These are phyloP conservation scores for Citrus reticulata DNA, from an alignment of 345 rosid species.

Conservation along the genomic window DNA sequence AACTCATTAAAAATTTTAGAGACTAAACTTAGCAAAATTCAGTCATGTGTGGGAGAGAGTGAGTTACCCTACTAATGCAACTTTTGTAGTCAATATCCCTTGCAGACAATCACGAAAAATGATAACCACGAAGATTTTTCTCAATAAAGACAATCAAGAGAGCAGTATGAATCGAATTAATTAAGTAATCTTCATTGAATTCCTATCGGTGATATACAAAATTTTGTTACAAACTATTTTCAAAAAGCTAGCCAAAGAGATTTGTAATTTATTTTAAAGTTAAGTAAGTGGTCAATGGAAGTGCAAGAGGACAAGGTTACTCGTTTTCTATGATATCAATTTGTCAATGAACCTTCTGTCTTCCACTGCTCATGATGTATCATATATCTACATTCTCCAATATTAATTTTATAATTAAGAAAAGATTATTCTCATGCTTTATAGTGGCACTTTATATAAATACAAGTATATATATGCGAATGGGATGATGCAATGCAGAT, in stretches of 20 bases:
- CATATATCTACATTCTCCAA: not conserved
- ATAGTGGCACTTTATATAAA: not conserved
- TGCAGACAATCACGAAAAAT: too few species aligned
- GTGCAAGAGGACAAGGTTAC: not conserved
- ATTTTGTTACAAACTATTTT: too few species aligned
- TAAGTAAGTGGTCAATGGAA: not conserved
- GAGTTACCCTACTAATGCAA: too few species aligned
- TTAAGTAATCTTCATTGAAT: too few species aligned
- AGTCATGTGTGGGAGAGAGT: too few species aligned
- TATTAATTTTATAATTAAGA: not conserved
- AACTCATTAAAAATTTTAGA: not conserved
- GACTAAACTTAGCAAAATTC: not conserved
- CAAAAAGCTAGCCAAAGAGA: too few species aligned
- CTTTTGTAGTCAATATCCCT: too few species aligned
- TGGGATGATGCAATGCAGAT: not conserved
- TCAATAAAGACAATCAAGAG: too few species aligned
- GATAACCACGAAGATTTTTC: too few species aligned
- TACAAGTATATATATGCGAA: not conserved
- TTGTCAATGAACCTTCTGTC: slow-evolving; percentile 17
- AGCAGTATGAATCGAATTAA: too few species aligned
- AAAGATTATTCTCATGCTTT: slow-evolving; percentile 1
- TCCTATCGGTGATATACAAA: too few species aligned
- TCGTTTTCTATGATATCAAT: not conserved
- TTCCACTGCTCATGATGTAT: slow-evolving; percentile 18
- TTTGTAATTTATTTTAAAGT: too few species aligned